Percentiles rank a stretch among this genome's conserved stretches.
These are phyloP conservation scores for Arachis monticola DNA, from an alignment of 331 rosid genomes.

Conservation along the genomic window DNA sequence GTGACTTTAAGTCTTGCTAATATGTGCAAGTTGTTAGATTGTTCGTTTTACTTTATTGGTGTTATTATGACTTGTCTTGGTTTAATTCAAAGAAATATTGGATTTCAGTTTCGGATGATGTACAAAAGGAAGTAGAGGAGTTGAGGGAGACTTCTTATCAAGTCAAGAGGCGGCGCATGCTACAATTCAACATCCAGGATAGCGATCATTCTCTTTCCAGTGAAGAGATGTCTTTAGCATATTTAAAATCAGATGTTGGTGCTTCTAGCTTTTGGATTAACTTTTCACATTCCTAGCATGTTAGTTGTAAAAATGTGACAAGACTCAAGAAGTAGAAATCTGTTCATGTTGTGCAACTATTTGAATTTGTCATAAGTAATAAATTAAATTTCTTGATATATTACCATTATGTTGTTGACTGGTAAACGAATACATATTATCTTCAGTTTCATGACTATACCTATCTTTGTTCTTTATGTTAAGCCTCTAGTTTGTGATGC, in stretches of 20 bases:
- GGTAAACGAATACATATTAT: conserved; percentile 19
- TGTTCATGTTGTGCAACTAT: conserved; percentile 6
- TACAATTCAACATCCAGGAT: conserved; percentile 65
- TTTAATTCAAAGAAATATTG: conserved; percentile 41
- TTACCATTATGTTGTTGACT: conserved; percentile 17
- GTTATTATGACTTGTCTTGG: conserved; percentile 10
- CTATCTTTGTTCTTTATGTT: background rate
- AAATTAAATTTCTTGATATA: conserved; percentile 16
- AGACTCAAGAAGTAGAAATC: background rate
- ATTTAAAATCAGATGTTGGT: conserved; percentile 72
- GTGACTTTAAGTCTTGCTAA: conserved; percentile 16
- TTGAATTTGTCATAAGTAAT: conserved; percentile 14
- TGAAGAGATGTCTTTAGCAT: conserved; percentile 61
- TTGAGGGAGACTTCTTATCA: conserved; percentile 66
- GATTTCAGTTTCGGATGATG: conserved; percentile 63
- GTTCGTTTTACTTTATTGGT: background rate
- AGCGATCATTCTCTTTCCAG: conserved; percentile 51
- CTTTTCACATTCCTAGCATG: conserved; percentile 4
- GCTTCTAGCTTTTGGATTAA: conserved; percentile 23
- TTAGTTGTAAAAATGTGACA: conserved; percentile 7
- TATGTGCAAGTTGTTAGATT: conserved; percentile 11
- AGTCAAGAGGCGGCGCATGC: conserved; percentile 91
- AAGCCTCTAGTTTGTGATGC: background rate
- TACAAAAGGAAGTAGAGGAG: conserved; percentile 62
- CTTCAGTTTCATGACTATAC: conserved; percentile 10